phyloP scores from a whole-genome alignment of 2,329 filamentous ascomycete species.

The Aureobasidium sp. region DNA sequence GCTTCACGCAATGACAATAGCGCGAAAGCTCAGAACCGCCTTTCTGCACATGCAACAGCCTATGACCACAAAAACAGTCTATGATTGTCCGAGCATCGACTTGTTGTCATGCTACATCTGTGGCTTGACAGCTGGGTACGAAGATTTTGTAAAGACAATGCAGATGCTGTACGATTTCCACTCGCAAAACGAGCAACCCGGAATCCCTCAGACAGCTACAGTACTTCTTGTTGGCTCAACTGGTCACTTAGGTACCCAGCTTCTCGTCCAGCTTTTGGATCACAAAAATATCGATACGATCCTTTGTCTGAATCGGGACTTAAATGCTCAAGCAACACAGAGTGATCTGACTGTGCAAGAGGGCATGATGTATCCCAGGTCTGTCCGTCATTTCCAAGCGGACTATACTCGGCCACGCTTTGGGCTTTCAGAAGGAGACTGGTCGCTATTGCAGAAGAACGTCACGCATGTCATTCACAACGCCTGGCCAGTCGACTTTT shows the following conservation, averaged over 20 bases:
- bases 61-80: not conserved
- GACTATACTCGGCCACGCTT: constrained; percentile 19
- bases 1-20: constrained; percentile 20
- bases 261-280: constrained; percentile 17
- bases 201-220: not conserved
- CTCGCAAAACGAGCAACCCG: not conserved
- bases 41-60: not conserved
- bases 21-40: not conserved
- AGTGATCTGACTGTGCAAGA: too few species aligned
- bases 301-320: constrained; percentile 24
- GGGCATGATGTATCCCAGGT: not conserved
- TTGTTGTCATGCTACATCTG: not conserved
- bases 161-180: not conserved
- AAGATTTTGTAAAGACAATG: not conserved
- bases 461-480: constrained; percentile 31
- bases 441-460: constrained; percentile 20
- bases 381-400: not conserved
- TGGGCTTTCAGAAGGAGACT: constrained; percentile 22
- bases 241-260: constrained; percentile 2
- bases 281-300: constrained; percentile 23
- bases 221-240: constrained; percentile 5
- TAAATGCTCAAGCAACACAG: not conserved
- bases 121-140: not conserved
- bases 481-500: constrained; percentile 35
- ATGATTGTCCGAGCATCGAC: not conserved